Evolutionary conservation across 169 alveolate species (phyloP).

Genomic region (Eimeria tenella): DNA sequence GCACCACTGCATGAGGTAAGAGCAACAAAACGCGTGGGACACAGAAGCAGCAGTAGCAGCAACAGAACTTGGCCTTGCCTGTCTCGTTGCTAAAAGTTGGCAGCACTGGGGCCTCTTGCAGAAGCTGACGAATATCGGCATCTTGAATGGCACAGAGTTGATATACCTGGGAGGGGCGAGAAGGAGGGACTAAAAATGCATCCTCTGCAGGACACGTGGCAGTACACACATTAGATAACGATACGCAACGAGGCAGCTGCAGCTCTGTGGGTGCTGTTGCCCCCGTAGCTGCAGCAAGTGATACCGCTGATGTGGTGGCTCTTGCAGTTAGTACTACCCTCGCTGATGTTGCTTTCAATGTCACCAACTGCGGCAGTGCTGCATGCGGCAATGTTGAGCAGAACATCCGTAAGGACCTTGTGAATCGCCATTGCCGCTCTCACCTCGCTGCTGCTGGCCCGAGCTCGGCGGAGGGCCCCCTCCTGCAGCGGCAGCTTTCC

Average conservation of each 20-base stretch:
- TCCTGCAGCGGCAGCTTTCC: slow-evolving; percentile 48
- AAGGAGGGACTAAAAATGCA: slow-evolving; percentile 83
- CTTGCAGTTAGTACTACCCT: background rate
- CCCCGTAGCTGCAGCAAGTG: background rate
- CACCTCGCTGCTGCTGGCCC: slow-evolving; percentile 61
- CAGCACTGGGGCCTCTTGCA: slow-evolving; percentile 82
- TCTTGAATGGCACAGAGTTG: slow-evolving; percentile 84
- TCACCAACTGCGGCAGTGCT: background rate
- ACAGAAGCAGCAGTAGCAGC: background rate
- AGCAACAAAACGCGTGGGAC: background rate
- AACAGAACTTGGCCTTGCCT: slow-evolving; percentile 35
- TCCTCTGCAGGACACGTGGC: slow-evolving; percentile 27
- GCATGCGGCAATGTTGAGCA: background rate
- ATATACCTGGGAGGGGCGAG: slow-evolving; percentile 83
- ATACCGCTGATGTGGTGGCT: background rate
- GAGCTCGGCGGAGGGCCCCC: slow-evolving; percentile 19
- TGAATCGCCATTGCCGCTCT: background rate
- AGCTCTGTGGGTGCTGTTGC: slow-evolving; percentile 28
- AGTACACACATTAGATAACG: background rate
- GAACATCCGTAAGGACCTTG: too few species aligned
- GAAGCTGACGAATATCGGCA: slow-evolving; percentile 79
- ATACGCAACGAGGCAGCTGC: background rate
- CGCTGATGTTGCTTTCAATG: background rate
- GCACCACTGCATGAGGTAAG: background rate
- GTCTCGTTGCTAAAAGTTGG: slow-evolving; percentile 82